A percentile compares a stretch with the other conserved stretches of the same genome.
Conservation (phyloP, 805 yeast species). For the Schwanniomyces occidentalis region DNA sequence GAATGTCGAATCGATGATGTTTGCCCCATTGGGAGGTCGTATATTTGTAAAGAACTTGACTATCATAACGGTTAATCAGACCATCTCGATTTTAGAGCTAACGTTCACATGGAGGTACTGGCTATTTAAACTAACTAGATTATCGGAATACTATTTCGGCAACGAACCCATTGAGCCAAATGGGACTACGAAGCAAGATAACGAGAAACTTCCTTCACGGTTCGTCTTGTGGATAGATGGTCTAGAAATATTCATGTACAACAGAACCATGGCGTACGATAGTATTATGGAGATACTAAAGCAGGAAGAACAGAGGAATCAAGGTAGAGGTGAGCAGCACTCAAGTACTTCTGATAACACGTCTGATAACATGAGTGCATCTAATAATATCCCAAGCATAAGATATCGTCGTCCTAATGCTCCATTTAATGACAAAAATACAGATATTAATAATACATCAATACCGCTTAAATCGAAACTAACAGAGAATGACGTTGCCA, state of each 20-base stretch:
- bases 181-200: conserved; percentile 25
- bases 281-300: conserved; percentile 47
- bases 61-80: conserved; percentile 69
- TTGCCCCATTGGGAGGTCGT: conserved; percentile 83
- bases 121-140: conserved; percentile 51
- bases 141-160: conserved; percentile 33
- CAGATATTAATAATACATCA: not conserved
- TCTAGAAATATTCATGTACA: conserved; percentile 78
- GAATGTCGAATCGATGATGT: conserved; percentile 68
- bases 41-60: conserved; percentile 74
- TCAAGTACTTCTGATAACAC: too few relatives aligned
- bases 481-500: not conserved
- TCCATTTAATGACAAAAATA: not conserved
- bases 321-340: too few relatives aligned
- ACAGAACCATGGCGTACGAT: conserved; percentile 77
- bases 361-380: not conserved
- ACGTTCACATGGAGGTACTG: conserved; percentile 91
- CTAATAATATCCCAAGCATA: not conserved
- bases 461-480: not conserved
- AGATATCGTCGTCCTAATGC: conserved; percentile 1
- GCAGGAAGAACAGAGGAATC: conserved; percentile 20
- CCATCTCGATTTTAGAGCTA: conserved; percentile 69
- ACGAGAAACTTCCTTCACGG: conserved; percentile 55
- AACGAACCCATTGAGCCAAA: conserved; percentile 11
- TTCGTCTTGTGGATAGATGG: conserved; percentile 67